Evolutionary conservation across 179 eudicot genomes (phyloP).

Genomic region (Silene vulgaris): DNA sequence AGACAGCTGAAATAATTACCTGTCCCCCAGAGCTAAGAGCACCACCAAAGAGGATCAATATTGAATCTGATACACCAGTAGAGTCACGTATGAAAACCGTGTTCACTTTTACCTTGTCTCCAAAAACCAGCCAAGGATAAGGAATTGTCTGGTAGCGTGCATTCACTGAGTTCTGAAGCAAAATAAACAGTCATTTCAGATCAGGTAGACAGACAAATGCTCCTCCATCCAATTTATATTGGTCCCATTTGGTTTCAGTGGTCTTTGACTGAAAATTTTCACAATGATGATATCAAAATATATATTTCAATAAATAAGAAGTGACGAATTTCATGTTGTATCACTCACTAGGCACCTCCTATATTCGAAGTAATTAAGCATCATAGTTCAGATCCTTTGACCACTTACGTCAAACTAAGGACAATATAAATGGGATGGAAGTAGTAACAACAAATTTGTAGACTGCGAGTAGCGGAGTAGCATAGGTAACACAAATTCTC

Average conservation of each 20-base stretch:
- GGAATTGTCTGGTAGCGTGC: constrained; percentile 96
- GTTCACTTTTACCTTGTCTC: constrained; percentile 95
- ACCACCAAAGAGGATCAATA: constrained; percentile 91
- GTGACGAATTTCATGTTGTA: too few species aligned
- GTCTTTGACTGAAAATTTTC: not conserved
- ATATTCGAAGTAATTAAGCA: too few species aligned
- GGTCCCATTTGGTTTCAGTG: not conserved
- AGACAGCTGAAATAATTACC: constrained; percentile 33
- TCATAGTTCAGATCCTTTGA: too few species aligned
- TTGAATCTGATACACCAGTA: constrained; percentile 91
- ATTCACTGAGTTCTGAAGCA: constrained; percentile 91
- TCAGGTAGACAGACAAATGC: not conserved
- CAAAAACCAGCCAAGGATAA: constrained; percentile 96
- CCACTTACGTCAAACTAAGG: too few species aligned
- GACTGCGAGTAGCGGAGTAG: not conserved
- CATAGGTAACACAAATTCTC: not conserved
- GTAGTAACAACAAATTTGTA: too few species aligned
- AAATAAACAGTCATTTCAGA: constrained; percentile 7
- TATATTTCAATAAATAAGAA: too few species aligned
- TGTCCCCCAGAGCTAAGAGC: constrained; percentile 54
- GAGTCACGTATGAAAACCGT: constrained; percentile 95
- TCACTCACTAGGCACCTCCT: too few species aligned
- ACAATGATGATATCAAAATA: too few species aligned
- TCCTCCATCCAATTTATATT: not conserved
- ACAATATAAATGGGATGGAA: too few species aligned